These are phyloP conservation scores for Erysimum cheiri DNA, from an alignment of 441 rosid species.

Conservation along the genomic window DNA sequence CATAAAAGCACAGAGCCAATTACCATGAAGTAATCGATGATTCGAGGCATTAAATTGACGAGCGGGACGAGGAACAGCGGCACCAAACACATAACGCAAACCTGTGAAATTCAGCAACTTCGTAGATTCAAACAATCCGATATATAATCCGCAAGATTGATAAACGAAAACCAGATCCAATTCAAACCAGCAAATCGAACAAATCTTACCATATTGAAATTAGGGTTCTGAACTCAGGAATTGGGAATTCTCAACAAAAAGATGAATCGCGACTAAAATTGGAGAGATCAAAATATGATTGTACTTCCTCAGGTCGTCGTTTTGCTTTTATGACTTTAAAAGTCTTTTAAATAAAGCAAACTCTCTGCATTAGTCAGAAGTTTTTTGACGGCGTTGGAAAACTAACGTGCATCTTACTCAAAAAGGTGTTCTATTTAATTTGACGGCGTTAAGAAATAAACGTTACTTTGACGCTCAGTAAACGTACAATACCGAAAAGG, in stretches of 20 bases:
- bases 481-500: slow-evolving; percentile 10
- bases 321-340: background rate
- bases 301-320: slow-evolving; percentile 11
- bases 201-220: slow-evolving; percentile 36
- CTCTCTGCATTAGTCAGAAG: background rate
- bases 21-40: slow-evolving; percentile 69
- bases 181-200: background rate
- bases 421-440: no score
- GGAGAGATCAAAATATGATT: slow-evolving; percentile 18
- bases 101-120: slow-evolving; percentile 48
- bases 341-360: background rate
- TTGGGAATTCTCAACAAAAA: slow-evolving; percentile 24
- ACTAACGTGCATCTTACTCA: background rate
- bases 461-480: slow-evolving; percentile 25
- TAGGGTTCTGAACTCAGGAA: slow-evolving; percentile 27
- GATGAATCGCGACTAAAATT: slow-evolving; percentile 13
- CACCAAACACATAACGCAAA: slow-evolving; percentile 81
- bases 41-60: slow-evolving; percentile 74
- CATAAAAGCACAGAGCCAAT: slow-evolving; percentile 15
- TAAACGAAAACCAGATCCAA: background rate
- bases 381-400: background rate
- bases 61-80: slow-evolving; percentile 90
- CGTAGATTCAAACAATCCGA: slow-evolving; percentile 22
- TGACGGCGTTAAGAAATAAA: slow-evolving; percentile 22
- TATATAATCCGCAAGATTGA: background rate